Evolutionary conservation across 2,329 filamentous ascomycete species (phyloP), one percentile per base, ranked within the genome.

Genomic region (Trichoderma brevicompactum): DNA sequence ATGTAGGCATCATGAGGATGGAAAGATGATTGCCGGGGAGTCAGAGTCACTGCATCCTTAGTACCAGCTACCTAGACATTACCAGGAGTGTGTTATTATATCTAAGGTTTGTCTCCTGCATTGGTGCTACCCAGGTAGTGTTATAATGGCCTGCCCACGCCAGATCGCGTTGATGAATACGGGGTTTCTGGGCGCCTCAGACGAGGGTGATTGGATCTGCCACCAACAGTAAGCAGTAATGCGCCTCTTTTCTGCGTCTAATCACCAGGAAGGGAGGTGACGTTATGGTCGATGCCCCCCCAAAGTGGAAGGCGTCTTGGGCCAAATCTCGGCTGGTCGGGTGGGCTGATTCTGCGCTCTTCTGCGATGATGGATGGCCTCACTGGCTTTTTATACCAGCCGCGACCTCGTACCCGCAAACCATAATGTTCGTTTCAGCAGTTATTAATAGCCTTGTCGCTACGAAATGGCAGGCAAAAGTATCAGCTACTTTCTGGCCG

Each of bases 281-380:
- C 17, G 28, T 10, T 44, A 6, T 28, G 23, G 23, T 28, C 23
- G 23, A 28, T 28, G 23, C 28, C 38, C 8, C 36, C 64, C 55
- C 40, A 54, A 62, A 61, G 19, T 19, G 64, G 56, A 65, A 62
- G 48, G 64, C 56, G 56, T 54, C 64, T 54, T 32, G 5, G 40
- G 43, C 19, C 1, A 53, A 23, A 44, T 50, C 23, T 44, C 48
- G 44, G 53, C 62, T 44, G 46, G 13, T 65, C 53, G 36, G 44
- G 48, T 65, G 62, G 62, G 44, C 62, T 65, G 62, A 65, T 65
- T 17, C 19, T 60, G 34, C 17, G 43, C 10, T 49, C n/a, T 28
- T 49, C 32, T 65, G 13, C 19, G 50, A 40, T 58, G 44, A 65
- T 44, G 28, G 53, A 65, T 65, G 62, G 62, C 50, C 60, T 63